A percentile compares a stretch with the other conserved stretches of the same genome.
phyloP scores from a whole-genome alignment of 73 alveolate genomes.

The Paramecium octaurelia region DNA sequence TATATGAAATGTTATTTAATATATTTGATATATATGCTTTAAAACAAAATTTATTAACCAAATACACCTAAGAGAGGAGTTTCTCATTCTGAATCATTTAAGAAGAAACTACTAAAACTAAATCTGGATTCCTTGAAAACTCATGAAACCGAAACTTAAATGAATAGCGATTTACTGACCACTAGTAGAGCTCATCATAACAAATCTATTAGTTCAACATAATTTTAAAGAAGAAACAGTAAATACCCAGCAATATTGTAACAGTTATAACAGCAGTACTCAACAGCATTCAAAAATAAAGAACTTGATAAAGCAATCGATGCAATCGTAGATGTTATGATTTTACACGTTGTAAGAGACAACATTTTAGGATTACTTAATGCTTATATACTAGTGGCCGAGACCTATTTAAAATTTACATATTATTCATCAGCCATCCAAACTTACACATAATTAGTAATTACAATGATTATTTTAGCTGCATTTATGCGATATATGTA shows the following conservation, averaged over 20 bases:
- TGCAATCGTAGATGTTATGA: conserved; percentile 21
- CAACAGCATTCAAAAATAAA: background rate
- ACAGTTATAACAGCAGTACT: background rate
- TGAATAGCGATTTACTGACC: background rate
- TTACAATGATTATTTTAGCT: background rate
- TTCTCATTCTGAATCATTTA: background rate
- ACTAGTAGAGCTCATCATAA: background rate
- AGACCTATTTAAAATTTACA: background rate
- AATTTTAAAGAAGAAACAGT: background rate
- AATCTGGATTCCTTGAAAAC: background rate
- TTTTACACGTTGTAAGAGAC: background rate
- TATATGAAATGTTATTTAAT: background rate
- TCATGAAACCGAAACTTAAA: conserved; percentile 5
- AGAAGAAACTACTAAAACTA: background rate
- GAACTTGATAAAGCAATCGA: conserved; percentile 35
- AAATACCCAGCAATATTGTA: background rate
- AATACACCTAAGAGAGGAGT: background rate
- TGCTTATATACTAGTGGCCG: background rate
- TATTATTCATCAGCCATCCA: conserved; percentile 17
- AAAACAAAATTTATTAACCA: conserved; percentile 27
- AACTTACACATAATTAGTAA: background rate
- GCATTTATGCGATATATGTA: conserved; percentile 11
- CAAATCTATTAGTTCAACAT: background rate
- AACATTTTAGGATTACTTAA: background rate
- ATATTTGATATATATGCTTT: background rate